Evolutionary conservation across 1,139 yeast genomes (phyloP).

Genomic region (Kodamaea alishanica): DNA sequence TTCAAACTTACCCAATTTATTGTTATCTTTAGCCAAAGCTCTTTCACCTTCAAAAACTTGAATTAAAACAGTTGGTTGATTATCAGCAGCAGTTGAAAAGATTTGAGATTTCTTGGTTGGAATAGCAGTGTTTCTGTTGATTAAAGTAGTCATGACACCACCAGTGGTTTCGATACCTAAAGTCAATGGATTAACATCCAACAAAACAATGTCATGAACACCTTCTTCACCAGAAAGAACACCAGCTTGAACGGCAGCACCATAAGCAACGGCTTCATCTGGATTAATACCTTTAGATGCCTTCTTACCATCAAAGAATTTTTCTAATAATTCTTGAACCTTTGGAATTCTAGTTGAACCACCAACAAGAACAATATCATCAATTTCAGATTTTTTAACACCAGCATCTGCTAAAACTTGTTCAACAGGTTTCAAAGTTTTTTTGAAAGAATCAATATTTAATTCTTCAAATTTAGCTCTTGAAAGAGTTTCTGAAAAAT

Average conservation of each 20-base stretch:
- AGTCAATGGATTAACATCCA: conserved; percentile 48
- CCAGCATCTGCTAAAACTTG: conserved; percentile 89
- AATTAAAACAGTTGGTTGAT: conserved; percentile 47
- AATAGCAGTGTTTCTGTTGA: conserved; percentile 46
- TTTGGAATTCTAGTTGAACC: conserved; percentile 98
- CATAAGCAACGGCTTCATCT: conserved; percentile 62
- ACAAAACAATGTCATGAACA: conserved; percentile 46
- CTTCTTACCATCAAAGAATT: conserved; percentile 87
- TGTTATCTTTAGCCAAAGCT: conserved; percentile 45
- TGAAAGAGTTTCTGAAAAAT: conserved; percentile 85
- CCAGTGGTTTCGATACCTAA: conserved; percentile 50
- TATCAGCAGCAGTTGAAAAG: conserved; percentile 47
- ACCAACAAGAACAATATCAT: conserved; percentile 93
- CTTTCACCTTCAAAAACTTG: conserved; percentile 50
- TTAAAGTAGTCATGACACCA: conserved; percentile 48
- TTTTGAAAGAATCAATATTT: conserved; percentile 81
- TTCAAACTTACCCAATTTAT: conserved; percentile 45
- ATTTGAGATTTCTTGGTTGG: conserved; percentile 49
- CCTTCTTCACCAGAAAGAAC: conserved; percentile 74
- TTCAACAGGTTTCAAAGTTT: conserved; percentile 89
- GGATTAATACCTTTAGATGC: conserved; percentile 96
- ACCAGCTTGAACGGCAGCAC: conserved; percentile 81
- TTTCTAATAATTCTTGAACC: conserved; percentile 86
- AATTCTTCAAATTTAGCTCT: conserved; percentile 96
- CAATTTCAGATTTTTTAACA: conserved; percentile 75